A percentile compares a stretch with the other conserved stretches of the same genome.
These are phyloP conservation scores for Liriodendron chinense DNA, from an alignment of 164 flowering plant genomes.

Conservation along the genomic window DNA sequence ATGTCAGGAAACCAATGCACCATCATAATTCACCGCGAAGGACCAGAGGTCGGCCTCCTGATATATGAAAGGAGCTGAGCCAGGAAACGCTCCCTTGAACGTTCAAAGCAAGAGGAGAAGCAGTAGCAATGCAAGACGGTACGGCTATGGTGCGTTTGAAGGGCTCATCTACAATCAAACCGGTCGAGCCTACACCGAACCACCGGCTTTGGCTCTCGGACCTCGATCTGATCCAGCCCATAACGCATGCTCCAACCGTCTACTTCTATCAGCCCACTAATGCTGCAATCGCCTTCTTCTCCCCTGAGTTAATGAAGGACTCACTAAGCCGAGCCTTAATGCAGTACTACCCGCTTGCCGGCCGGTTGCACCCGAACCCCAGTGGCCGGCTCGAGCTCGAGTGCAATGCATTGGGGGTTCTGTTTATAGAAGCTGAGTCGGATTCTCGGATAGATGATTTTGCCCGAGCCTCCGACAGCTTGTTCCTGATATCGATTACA, in stretches of 20 bases:
- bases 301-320: conserved; percentile 18
- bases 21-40: too few relatives aligned
- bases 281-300: not conserved
- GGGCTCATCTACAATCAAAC: not conserved
- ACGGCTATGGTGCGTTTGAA: not conserved
- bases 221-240: not conserved
- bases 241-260: not conserved
- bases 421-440: conserved; percentile 37
- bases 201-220: not conserved
- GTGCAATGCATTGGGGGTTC: conserved; percentile 41
- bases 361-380: conserved; percentile 30
- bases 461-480: conserved; percentile 18
- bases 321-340: conserved; percentile 30
- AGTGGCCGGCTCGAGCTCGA: conserved; percentile 39
- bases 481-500: conserved; percentile 36
- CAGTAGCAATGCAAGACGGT: too few relatives aligned
- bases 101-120: too few relatives aligned
- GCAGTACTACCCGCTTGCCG: conserved; percentile 45
- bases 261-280: conserved; percentile 24
- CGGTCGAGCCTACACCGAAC: not conserved
- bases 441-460: conserved; percentile 24
- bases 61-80: too few relatives aligned
- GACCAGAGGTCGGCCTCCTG: too few relatives aligned
- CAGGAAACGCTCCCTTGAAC: too few relatives aligned
- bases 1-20: too few relatives aligned